These are phyloP conservation scores for Guillardia theta DNA, from an alignment of 78 protist species.

Conservation along the genomic window DNA sequence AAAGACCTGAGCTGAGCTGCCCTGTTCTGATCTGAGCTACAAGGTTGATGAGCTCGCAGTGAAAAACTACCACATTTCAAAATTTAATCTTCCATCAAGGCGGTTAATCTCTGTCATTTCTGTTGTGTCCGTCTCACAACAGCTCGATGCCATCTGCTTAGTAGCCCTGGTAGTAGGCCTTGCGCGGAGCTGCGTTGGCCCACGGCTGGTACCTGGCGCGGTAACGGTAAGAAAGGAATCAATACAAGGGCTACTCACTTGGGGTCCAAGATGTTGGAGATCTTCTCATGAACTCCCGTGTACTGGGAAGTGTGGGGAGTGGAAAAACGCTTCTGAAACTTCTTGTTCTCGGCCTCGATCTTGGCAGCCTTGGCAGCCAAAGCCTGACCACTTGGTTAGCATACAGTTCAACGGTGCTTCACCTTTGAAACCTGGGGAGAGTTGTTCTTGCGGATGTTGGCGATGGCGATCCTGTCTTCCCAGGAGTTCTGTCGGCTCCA, in stretches of 20 bases:
- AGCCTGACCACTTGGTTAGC: not conserved
- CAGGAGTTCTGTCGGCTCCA: not conserved
- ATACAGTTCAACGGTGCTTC: not conserved
- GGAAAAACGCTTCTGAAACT: not conserved
- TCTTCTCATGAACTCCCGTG: not conserved
- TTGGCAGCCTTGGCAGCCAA: not conserved
- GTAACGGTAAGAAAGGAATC: not conserved
- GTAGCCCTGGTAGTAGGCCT: constrained; percentile 34
- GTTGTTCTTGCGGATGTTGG: constrained; percentile 22
- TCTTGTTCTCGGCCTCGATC: not conserved
- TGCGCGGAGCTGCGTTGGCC: not conserved
- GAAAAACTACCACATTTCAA: not conserved
- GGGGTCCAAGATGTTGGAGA: not conserved
- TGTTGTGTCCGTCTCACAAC: not conserved
- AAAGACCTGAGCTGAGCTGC: not conserved
- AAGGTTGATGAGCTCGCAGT: not conserved
- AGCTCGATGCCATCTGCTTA: not conserved
- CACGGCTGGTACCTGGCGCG: not conserved
- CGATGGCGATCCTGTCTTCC: not conserved
- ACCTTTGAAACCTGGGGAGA: not conserved
- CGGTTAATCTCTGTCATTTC: not conserved
- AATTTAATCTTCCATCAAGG: not conserved
- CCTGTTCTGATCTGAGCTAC: not conserved
- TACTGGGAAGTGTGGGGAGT: not conserved
- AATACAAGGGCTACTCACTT: not conserved